Base-by-base conservation (phyloP, 352 stramenopile species). In the Globisporangium barbulae region DNA sequence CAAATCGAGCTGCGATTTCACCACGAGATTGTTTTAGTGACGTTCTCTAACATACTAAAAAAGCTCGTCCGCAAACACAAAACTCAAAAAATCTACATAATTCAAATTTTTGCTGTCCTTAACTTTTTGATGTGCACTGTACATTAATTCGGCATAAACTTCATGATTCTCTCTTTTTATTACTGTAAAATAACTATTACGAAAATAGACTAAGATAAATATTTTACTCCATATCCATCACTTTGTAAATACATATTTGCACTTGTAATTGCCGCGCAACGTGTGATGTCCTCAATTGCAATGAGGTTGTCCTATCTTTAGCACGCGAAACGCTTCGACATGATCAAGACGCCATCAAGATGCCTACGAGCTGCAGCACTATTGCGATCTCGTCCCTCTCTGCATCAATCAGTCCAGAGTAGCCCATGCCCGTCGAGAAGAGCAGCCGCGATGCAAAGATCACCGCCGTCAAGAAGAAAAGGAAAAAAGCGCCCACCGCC, bases 391-490 rank as follows among this genome's bases (percentile, higher is more conserved):
- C 12, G 6, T n/a, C 15, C 15, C 6, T 21, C n/a, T 35, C 12
- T 35, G 21, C 25, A 28, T 28, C 25, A 28, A 28, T 53, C 22
- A 22, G 21, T n/a, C 22, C 8, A 15, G 22, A 53, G 22, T 4
- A 21, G 3, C 21, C 45, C 45, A 52, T 52, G 45, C n/a, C 45
- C 45, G n/a, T 52, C 45, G 45, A 52, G 45, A 55, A 39, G 49
- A 55, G 28, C 49, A 39, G 9, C 15, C 13, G 15, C 15, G 49
- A 55, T 55, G 49, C 15, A 19, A 55, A 37, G 49, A 3, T 12
- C 21, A 35, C 25, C 3, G 37, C 31, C 39, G 39, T 45, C 42
- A 48, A 48, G 45, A 52, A 31, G 45, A 52, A 52, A 30, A 52
- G 31, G 45, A 52, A 30, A 8, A 52, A 52, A 17, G 3, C 8